These are phyloP conservation scores for Stentor coeruleus DNA, from an alignment of 73 alveolate species.

Conservation along the genomic window DNA sequence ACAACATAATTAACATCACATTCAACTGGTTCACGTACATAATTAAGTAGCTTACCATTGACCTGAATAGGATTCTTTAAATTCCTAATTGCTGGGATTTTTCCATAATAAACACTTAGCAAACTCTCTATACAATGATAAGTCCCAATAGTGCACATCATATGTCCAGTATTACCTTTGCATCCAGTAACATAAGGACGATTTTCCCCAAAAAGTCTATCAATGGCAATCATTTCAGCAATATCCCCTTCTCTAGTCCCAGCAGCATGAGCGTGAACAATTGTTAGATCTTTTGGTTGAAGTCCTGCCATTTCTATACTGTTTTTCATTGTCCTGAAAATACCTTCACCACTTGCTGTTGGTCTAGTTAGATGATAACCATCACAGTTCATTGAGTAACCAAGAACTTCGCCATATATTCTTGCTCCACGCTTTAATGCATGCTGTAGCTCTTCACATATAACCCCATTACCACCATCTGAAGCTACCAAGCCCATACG, in stretches of 20 bases:
- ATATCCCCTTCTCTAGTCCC: conserved; percentile 70
- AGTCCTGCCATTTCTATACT: conserved; percentile 60
- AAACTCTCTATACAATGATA: conserved; percentile 32
- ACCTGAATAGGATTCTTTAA: conserved; percentile 9
- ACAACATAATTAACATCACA: background rate
- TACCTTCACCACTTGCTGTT: conserved; percentile 57
- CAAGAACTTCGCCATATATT: conserved; percentile 67
- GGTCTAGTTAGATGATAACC: conserved; percentile 75
- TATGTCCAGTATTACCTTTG: conserved; percentile 54
- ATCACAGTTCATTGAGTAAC: conserved; percentile 59
- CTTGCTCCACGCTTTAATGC: conserved; percentile 65
- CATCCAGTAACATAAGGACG: conserved; percentile 16
- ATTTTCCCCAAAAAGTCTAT: conserved; percentile 34
- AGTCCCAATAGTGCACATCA: conserved; percentile 45
- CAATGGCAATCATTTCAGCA: conserved; percentile 57
- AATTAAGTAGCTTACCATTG: background rate
- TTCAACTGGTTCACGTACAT: background rate
- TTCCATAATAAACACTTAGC: conserved; percentile 18
- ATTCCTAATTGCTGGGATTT: conserved; percentile 18
- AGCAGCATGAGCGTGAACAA: conserved; percentile 72
- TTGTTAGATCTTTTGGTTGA: conserved; percentile 47
- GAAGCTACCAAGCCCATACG: conserved; percentile 65
- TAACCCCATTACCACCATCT: conserved; percentile 68
- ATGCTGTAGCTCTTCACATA: conserved; percentile 60
- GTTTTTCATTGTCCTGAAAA: conserved; percentile 43